Conservation (phyloP, 176 grass and related monocot species). For the Secale cereale region DNA sequence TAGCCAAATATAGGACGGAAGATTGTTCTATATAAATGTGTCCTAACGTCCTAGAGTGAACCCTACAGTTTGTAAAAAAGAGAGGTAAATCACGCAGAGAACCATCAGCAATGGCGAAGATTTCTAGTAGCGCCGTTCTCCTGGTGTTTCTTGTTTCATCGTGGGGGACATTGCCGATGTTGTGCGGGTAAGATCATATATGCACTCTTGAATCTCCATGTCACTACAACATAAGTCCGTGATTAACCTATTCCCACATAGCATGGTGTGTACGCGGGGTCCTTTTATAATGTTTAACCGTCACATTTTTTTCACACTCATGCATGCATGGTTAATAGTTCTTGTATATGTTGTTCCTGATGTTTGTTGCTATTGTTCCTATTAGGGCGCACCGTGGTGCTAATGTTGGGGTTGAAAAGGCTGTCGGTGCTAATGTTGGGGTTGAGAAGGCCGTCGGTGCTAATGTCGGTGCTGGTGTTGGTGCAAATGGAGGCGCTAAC, state of each 20-base stretch:
- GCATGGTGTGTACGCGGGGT: neutral
- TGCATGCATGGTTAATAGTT: neutral
- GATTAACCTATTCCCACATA: neutral
- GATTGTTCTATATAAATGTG: slow-evolving; percentile 20
- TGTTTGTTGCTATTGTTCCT: neutral
- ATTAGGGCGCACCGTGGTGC: neutral
- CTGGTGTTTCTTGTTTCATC: slow-evolving; percentile 15
- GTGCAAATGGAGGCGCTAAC: neutral
- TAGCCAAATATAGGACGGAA: slow-evolving; percentile 11
- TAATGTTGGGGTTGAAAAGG: no score
- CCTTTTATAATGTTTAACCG: neutral
- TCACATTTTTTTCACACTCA: neutral
- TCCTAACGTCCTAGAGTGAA: neutral
- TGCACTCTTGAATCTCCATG: neutral
- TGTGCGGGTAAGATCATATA: neutral
- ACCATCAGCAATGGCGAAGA: slow-evolving; percentile 22
- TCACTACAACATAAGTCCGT: neutral
- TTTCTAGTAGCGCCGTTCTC: neutral
- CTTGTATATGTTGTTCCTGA: neutral
- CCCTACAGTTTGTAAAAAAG: neutral
- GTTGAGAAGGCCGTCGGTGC: neutral
- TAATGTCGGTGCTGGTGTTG: neutral
- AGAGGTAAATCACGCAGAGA: neutral
- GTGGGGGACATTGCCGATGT: neutral
- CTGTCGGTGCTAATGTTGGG: no score